These are phyloP conservation scores for Rubia yunnanensis DNA, from an alignment of 257 asterid species.

Conservation along the genomic window DNA sequence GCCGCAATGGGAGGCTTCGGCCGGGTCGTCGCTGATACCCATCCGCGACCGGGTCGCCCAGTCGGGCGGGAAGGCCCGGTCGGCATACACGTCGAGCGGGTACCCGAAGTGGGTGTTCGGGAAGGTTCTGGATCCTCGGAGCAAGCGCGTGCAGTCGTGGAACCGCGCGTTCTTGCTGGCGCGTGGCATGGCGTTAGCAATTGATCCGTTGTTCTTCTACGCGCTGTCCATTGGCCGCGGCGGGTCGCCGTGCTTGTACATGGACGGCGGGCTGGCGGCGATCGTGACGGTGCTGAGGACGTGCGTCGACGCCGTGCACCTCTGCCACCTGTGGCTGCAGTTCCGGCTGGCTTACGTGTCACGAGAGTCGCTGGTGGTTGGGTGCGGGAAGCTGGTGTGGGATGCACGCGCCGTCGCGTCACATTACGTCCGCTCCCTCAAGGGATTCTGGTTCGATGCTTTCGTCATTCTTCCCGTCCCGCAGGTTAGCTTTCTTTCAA, in stretches of 20 bases:
- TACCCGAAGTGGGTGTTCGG: conserved; percentile 24
- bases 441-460: conserved; percentile 89
- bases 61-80: conserved; percentile 15
- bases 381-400: conserved; percentile 98
- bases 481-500: conserved; percentile 52
- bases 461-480: conserved; percentile 92
- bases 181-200: conserved; percentile 88
- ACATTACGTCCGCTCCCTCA: conserved; percentile 58
- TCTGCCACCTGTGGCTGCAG: conserved; percentile 77
- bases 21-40: conserved; percentile 78
- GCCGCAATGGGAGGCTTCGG: conserved; percentile 92
- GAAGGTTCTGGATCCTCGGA: conserved; percentile 70
- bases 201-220: conserved; percentile 85
- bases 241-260: conserved; percentile 67
- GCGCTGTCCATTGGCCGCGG: conserved; percentile 68
- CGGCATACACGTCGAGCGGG: neutral
- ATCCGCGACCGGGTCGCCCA: conserved; percentile 35
- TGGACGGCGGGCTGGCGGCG: conserved; percentile 64
- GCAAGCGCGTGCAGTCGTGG: conserved; percentile 78
- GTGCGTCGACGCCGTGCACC: conserved; percentile 72
- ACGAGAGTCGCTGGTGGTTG: conserved; percentile 74
- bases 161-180: conserved; percentile 75
- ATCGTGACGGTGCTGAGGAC: conserved; percentile 69
- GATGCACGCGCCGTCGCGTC: conserved; percentile 73
- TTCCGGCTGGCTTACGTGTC: conserved; percentile 87